Evolutionary conservation across 495 filamentous ascomycete genomes (phyloP).

Genomic region (Opeltia flavorubescens): DNA sequence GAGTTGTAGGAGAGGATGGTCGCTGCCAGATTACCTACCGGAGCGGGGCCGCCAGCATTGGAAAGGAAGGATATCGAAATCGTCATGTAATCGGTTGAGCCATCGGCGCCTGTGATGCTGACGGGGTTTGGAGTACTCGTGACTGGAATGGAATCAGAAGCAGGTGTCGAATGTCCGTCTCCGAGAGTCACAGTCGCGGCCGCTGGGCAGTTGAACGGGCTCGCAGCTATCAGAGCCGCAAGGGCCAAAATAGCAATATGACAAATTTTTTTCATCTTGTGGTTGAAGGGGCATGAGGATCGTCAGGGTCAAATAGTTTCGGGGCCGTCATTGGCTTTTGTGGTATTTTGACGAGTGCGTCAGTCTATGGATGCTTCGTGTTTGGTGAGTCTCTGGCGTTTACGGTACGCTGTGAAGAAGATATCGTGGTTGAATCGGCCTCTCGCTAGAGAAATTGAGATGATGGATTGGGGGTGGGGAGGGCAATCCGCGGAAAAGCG

Average conservation of each 20-base stretch:
- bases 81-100: not conserved
- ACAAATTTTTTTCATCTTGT: not conserved
- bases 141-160: not conserved
- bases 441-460: not conserved
- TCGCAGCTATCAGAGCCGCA: not conserved
- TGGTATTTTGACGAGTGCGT: slow-evolving; percentile 1
- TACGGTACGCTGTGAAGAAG: not conserved
- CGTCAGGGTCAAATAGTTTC: not conserved
- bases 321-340: not conserved
- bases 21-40: slow-evolving; percentile 4
- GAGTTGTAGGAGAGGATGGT: slow-evolving; percentile 1
- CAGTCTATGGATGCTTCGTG: slow-evolving; percentile 2
- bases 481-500: not conserved
- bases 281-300: not conserved
- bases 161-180: not conserved
- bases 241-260: not conserved
- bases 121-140: not conserved
- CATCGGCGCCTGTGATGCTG: not conserved
- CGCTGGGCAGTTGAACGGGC: not conserved
- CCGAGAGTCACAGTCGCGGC: not conserved
- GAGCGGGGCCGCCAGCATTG: slow-evolving; percentile 1
- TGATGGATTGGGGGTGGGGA: not conserved
- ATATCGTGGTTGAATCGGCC: not conserved
- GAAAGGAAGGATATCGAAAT: slow-evolving; percentile 3
- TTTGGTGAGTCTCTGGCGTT: not conserved